A percentile compares a stretch with the other conserved stretches of the same genome.
Conservation (phyloP, 805 yeast species). For the Clavispora santaluciae region DNA sequence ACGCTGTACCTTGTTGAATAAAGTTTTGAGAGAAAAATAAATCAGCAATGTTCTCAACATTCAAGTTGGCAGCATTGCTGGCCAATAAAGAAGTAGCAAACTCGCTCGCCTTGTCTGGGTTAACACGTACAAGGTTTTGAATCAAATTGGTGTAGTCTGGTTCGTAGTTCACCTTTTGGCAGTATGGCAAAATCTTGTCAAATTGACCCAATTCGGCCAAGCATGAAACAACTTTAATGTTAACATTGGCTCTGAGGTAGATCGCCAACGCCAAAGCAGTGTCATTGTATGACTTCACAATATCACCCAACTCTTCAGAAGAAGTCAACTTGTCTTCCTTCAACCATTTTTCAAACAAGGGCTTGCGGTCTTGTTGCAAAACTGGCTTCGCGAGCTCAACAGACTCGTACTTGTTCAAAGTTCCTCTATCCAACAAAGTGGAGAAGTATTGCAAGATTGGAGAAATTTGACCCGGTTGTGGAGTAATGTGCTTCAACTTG, state of each 20-base stretch:
- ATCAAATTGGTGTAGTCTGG: constrained; percentile 89
- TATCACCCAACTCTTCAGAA: constrained; percentile 97
- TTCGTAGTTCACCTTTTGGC: constrained; percentile 79
- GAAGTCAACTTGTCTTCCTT: constrained; percentile 90
- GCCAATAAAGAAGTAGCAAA: constrained; percentile 84
- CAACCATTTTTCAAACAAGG: constrained; percentile 92
- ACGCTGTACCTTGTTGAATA: constrained; percentile 97
- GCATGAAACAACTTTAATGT: constrained; percentile 84
- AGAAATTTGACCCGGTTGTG: constrained; percentile 91
- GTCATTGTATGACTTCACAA: constrained; percentile 79
- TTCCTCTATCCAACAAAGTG: constrained; percentile 85
- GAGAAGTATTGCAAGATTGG: constrained; percentile 92
- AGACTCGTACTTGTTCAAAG: constrained; percentile 88
- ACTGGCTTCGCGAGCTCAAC: constrained; percentile 94
- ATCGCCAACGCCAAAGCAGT: constrained; percentile 84
- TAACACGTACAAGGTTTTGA: constrained; percentile 84
- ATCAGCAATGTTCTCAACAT: constrained; percentile 84
- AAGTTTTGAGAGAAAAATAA: constrained; percentile 91
- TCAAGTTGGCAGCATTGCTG: constrained; percentile 56
- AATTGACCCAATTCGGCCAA: constrained; percentile 95
- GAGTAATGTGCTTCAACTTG: constrained; percentile 83
- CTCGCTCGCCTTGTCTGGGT: constrained; percentile 98
- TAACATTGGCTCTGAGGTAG: constrained; percentile 75
- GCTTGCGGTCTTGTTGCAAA: constrained; percentile 90
- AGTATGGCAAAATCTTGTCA: constrained; percentile 91